Evolutionary conservation across 352 stramenopile species (phyloP).

Genomic region (Phytophthora pini): DNA sequence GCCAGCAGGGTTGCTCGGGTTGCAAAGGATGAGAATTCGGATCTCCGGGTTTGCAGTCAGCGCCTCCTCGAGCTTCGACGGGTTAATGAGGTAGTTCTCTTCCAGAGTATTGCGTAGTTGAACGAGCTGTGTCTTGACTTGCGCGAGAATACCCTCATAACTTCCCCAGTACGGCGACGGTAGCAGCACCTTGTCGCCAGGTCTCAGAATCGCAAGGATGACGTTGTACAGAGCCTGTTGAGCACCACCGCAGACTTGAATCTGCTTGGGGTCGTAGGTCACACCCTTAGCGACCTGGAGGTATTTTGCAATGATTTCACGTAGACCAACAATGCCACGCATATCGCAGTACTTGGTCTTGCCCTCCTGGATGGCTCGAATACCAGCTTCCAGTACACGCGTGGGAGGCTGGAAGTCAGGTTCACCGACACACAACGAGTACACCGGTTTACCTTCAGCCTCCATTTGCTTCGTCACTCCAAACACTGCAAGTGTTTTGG

Average conservation of each 20-base stretch:
- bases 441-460: constrained; percentile 90
- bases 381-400: constrained; percentile 91
- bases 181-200: constrained; percentile 95
- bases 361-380: constrained; percentile 66
- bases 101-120: constrained; percentile 90
- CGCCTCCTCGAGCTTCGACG: constrained; percentile 71
- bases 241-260: constrained; percentile 95
- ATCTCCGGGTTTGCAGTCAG: constrained; percentile 74
- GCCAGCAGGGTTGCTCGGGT: constrained; percentile 96
- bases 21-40: constrained; percentile 95
- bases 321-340: constrained; percentile 88
- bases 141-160: constrained; percentile 95
- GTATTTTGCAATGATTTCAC: constrained; percentile 90
- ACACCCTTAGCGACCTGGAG: constrained; percentile 88
- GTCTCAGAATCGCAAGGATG: constrained; percentile 87
- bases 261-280: constrained; percentile 91
- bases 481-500: constrained; percentile 95
- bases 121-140: constrained; percentile 89
- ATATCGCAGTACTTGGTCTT: constrained; percentile 96
- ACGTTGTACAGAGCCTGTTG: constrained; percentile 95
- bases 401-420: constrained; percentile 94
- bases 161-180: constrained; percentile 97
- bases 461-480: constrained; percentile 95
- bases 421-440: constrained; percentile 95
- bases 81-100: constrained; percentile 93